Conservation (phyloP, 306 rosid genomes). For the Glycine latifolia region DNA sequence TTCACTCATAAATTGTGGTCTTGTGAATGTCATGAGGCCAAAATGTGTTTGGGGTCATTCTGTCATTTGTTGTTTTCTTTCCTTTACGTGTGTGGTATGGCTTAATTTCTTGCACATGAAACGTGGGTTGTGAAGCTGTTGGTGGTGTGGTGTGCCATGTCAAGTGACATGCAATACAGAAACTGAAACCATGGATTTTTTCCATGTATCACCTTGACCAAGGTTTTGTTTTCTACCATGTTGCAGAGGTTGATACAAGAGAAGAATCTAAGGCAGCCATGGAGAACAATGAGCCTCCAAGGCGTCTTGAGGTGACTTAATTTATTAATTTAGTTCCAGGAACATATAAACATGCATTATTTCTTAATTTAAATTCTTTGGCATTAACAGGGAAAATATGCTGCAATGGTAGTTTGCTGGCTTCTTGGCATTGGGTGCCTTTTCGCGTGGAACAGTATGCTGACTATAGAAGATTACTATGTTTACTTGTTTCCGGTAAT, state of each 20-base stretch:
- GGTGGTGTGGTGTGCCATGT: background rate
- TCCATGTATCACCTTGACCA: constrained; percentile 9
- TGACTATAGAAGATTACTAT: constrained; percentile 88
- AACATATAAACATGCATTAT: background rate
- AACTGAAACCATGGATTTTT: background rate
- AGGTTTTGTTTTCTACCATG: background rate
- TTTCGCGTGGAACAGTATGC: constrained; percentile 93
- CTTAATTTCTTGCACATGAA: background rate
- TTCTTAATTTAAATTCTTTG: constrained; percentile 35
- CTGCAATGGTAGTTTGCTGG: constrained; percentile 73
- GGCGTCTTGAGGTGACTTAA: constrained; percentile 59
- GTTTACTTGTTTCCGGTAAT: constrained; percentile 79
- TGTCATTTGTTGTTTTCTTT: background rate
- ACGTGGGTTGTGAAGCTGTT: background rate
- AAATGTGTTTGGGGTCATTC: background rate
- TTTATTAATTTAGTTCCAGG: background rate
- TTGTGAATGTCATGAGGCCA: background rate
- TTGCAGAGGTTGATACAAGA: constrained; percentile 46
- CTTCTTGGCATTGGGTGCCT: constrained; percentile 93
- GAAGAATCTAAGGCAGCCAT: constrained; percentile 45
- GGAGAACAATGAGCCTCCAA: constrained; percentile 50
- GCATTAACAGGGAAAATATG: constrained; percentile 65
- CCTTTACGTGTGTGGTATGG: background rate
- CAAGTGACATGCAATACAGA: background rate
- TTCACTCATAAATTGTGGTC: background rate